Evolutionary conservation across 2,329 filamentous ascomycete genomes (phyloP), one percentile per base, ranked within the genome.

Genomic region (Lecanicillium sp.): DNA sequence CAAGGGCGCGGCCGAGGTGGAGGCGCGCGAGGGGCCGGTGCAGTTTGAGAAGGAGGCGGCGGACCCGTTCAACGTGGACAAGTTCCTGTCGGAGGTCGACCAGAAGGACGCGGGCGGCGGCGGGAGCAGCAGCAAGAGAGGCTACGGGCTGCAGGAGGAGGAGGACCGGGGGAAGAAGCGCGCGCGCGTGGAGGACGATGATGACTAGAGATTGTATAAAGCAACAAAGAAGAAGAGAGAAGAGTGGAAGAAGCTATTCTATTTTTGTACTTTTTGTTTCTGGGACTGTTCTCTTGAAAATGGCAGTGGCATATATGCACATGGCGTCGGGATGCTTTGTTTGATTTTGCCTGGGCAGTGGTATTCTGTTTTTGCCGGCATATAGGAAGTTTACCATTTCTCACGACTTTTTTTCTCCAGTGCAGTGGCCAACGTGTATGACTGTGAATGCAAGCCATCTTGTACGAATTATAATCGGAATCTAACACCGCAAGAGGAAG

Each of bases 31-130:
- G 59, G 93, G 93, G 5, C 93, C 93, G 0, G 93, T 98, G 23
- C 87, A 95, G 65, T 98, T 98, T 59, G 91, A 97, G 67, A 95
- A 91, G 67, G 91, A 96, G 45, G 78, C 69, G 1, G 69, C 68
- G 24, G 91, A 97, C 67, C 90, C 90, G 1, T 97, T 97, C 66
- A 90, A 94, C 42, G 93, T 97, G 56, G 90, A 95, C 62, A 87
- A 87, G 60, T 95, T 98, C 72, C 81, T 98, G 63, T 85, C 81
- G 29, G 90, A 96, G 65, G 90, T 76, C 59, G 81, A 72, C 66
- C 78, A 82, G 64, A 75, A 71, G 49, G 68, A 71, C n/a, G 71
- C 77, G 3, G 75, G 78, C 3, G 35, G 26, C 2, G 26, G 43
- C 17, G 14, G 26, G 4, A 15, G 39, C 11, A 14, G 42, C 21